phyloP scores from a whole-genome alignment of 805 yeast genomes.

The Nakazawaea siamensis region DNA sequence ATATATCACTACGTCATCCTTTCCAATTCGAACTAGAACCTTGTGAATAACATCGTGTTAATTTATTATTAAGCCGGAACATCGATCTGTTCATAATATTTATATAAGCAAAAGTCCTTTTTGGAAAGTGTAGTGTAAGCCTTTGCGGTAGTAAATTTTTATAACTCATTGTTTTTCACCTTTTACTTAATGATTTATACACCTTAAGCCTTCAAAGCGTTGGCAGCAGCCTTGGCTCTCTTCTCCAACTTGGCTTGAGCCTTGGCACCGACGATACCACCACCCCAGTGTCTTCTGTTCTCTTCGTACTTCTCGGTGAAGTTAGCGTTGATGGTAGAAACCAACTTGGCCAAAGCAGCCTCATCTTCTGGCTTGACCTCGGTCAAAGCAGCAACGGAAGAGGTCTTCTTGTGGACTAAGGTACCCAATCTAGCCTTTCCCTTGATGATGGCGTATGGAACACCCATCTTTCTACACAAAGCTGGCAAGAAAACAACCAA shows the following conservation, averaged over 20 bases:
- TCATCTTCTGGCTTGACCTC: slow-evolving; percentile 94
- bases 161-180: background rate
- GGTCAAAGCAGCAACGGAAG: slow-evolving; percentile 95
- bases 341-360: slow-evolving; percentile 86
- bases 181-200: background rate
- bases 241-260: slow-evolving; percentile 80
- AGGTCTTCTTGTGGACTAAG: slow-evolving; percentile 94
- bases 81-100: too few relatives aligned
- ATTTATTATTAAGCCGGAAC: too few relatives aligned
- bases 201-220: slow-evolving; percentile 9
- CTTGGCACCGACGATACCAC: slow-evolving; percentile 96
- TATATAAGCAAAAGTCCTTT: too few relatives aligned
- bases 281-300: slow-evolving; percentile 99
- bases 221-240: slow-evolving; percentile 43
- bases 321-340: slow-evolving; percentile 91
- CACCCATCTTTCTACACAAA: slow-evolving; percentile 98
- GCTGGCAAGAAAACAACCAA: slow-evolving; percentile 97
- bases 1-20: too few relatives aligned
- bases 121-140: background rate
- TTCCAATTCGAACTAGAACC: too few relatives aligned
- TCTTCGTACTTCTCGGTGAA: slow-evolving; percentile 92
- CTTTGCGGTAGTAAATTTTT: background rate
- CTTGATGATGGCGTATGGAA: slow-evolving; percentile 96
- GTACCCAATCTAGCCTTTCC: slow-evolving; percentile 99
- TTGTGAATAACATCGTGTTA: too few relatives aligned